These are phyloP conservation scores for Trichoderma koningiopsis DNA, from an alignment of 2,329 filamentous ascomycete genomes.

Conservation along the genomic window DNA sequence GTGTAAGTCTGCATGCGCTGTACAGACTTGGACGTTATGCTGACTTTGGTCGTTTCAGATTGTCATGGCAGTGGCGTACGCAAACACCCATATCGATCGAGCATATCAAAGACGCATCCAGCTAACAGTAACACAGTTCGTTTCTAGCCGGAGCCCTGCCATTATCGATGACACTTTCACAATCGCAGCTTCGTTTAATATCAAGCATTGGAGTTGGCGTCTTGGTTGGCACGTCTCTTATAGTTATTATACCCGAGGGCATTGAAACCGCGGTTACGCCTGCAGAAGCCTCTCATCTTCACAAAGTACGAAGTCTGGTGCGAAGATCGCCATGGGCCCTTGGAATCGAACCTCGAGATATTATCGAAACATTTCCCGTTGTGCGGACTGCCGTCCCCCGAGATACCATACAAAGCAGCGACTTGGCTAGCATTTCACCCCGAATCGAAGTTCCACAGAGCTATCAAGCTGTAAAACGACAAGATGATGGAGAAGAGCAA, in stretches of 20 bases:
- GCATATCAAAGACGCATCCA: background rate
- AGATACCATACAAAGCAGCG: background rate
- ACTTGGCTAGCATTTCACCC: conserved; percentile 1
- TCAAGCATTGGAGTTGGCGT: conserved; percentile 93
- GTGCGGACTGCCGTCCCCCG: conserved; percentile 23
- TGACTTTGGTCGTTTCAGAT: conserved; percentile 40
- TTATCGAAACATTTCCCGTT: conserved; percentile 32
- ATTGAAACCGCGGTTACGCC: conserved; percentile 82
- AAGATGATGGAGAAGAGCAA: conserved; percentile 20
- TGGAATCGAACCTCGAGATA: conserved; percentile 32
- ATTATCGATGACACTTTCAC: conserved; percentile 82
- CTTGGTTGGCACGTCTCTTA: conserved; percentile 89
- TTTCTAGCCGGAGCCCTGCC: conserved; percentile 92
- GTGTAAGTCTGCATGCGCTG: conserved; percentile 21
- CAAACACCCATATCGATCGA: conserved; percentile 25
- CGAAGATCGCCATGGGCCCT: conserved; percentile 39
- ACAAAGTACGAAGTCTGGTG: conserved; percentile 39
- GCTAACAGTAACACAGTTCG: conserved; percentile 60
- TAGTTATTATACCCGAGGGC: conserved; percentile 97
- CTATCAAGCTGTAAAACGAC: background rate
- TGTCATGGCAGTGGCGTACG: conserved; percentile 63
- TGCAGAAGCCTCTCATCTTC: conserved; percentile 43
- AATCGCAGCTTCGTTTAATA: conserved; percentile 83
- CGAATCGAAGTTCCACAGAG: conserved; percentile 17
- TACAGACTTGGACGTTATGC: background rate